A percentile compares a stretch with the other conserved stretches of the same genome.
Conservation (phyloP, 306 rosid species). For the Casuarina equisetifolia region DNA sequence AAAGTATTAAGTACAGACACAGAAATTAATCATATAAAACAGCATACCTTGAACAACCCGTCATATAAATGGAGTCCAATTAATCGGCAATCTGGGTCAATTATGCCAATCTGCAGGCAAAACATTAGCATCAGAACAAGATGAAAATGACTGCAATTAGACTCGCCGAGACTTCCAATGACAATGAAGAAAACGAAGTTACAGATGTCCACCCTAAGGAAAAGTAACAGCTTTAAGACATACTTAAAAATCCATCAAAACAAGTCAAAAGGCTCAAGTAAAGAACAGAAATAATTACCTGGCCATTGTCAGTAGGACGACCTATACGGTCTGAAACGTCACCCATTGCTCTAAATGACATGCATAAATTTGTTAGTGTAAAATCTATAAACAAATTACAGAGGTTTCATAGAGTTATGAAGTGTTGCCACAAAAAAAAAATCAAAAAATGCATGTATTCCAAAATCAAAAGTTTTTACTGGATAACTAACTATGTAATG, state of each 20-base stretch:
- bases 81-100: constrained; percentile 95
- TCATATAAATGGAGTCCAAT: constrained; percentile 98
- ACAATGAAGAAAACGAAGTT: constrained; percentile 9
- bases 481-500: not conserved
- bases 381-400: not conserved
- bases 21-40: not conserved
- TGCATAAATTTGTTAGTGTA: not conserved
- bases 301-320: constrained; percentile 95
- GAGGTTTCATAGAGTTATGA: not conserved
- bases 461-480: not conserved
- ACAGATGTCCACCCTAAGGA: constrained; percentile 4
- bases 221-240: constrained; percentile 6
- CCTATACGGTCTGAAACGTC: constrained; percentile 99
- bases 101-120: constrained; percentile 86
- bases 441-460: not conserved
- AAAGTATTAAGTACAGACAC: not conserved
- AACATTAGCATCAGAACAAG: not conserved
- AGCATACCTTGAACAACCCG: constrained; percentile 84
- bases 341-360: constrained; percentile 84
- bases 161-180: not conserved
- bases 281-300: constrained; percentile 49
- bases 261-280: constrained; percentile 1
- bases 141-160: constrained; percentile 19
- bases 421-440: not conserved
- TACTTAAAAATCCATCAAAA: constrained; percentile 5